Evolutionary conservation across 2,329 filamentous ascomycete species (phyloP).

Genomic region (Pyricularia grisea): DNA sequence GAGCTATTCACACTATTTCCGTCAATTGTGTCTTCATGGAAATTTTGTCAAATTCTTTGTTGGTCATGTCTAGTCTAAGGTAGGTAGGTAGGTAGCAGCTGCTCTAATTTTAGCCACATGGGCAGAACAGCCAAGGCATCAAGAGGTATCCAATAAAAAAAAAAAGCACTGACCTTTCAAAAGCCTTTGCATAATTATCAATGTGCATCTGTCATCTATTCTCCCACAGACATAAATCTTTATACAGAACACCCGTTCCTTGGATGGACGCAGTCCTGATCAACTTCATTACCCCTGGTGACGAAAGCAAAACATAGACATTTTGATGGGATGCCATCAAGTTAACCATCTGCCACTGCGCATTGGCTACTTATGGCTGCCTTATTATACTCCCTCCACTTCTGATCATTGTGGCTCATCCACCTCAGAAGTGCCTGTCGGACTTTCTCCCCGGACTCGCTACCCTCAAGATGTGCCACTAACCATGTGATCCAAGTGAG

Average conservation of each 20-base stretch:
- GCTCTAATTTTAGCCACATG: not conserved
- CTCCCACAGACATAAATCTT: not conserved
- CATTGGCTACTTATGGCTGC: not conserved
- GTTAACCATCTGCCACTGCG: not conserved
- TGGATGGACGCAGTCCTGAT: not conserved
- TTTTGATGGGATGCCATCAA: not conserved
- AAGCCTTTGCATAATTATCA: not conserved
- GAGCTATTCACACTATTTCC: not conserved
- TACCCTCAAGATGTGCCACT: conserved; percentile 17
- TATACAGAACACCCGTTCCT: not conserved
- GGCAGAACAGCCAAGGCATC: not conserved
- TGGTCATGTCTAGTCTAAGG: not conserved
- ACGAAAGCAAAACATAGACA: not conserved
- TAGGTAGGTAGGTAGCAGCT: not conserved
- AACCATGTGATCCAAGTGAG: conserved; percentile 25
- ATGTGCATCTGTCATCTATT: not conserved
- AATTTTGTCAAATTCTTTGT: not conserved
- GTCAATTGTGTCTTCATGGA: not conserved
- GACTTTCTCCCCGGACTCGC: not conserved
- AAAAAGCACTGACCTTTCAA: not conserved
- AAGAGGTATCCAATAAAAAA: not conserved
- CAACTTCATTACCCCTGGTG: no score
- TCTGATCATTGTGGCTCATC: not conserved
- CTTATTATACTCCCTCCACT: not conserved
- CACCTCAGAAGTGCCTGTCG: not conserved